Conservation (phyloP, 2,329 filamentous ascomycete genomes). For the Colletotrichum tabaci region DNA sequence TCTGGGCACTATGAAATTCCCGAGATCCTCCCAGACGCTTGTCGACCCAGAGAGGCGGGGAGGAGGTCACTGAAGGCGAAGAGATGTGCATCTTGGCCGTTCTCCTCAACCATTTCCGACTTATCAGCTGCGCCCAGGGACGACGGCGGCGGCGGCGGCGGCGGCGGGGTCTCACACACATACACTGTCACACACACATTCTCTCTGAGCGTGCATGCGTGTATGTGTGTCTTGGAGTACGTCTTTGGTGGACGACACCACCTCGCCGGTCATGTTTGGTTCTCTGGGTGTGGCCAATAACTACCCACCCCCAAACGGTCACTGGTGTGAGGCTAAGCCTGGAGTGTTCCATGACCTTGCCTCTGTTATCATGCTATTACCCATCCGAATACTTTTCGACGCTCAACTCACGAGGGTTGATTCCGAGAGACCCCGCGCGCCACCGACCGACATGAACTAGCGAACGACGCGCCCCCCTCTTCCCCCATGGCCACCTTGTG, state of each 20-base stretch:
- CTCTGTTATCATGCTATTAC: background rate
- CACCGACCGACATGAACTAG: constrained; percentile 22
- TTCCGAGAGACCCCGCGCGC: constrained; percentile 21
- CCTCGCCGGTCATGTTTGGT: constrained; percentile 16
- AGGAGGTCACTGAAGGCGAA: background rate
- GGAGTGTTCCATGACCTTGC: background rate
- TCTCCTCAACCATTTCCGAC: background rate
- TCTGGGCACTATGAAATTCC: background rate
- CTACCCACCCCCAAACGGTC: constrained; percentile 13
- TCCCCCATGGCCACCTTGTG: too few relatives aligned
- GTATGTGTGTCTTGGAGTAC: constrained; percentile 5
- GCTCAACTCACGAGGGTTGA: background rate
- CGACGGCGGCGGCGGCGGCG: background rate
- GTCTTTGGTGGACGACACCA: constrained; percentile 26
- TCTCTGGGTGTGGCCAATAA: constrained; percentile 8
- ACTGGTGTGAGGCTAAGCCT: constrained; percentile 27
- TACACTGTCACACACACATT: too few relatives aligned
- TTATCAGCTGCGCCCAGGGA: background rate
- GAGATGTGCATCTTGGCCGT: background rate
- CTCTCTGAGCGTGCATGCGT: background rate
- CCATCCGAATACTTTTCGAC: background rate
- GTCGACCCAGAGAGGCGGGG: background rate
- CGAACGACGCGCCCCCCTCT: background rate
- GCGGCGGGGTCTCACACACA: too few relatives aligned
- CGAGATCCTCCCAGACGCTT: background rate